Evolutionary conservation across 2,329 filamentous ascomycete species (phyloP), one percentile per base, ranked within the genome.

Genomic region (Trichoderma polysporum): DNA sequence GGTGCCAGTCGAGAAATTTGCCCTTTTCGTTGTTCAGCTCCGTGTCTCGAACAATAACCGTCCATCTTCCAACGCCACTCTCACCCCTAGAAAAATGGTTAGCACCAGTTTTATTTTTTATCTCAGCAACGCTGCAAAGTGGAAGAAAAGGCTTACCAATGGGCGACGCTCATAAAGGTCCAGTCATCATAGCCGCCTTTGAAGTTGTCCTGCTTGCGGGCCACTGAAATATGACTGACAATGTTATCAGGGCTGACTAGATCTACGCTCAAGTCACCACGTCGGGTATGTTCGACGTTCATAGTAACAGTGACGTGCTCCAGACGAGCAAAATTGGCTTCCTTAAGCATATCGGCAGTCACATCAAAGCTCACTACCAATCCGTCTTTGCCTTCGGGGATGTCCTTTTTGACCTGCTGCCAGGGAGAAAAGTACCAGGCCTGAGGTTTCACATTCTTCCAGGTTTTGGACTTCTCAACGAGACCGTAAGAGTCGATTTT

Each of bases 161-260:
- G 95, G 70, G 90, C 94, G 41, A 99, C 95, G 69, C 90, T 96
- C 95, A 99, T 99, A 74, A 99, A 99, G 0, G 94, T 98, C 95
- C 95, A 99, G 79, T 98, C 93, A 41, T 89, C 82, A 76, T 98
- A 99, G 9, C 95, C 95, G 25, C 80, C 79, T 0, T 80, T 76
- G 39, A 85, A 85, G 1, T 85, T 82, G 77, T 99, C 95, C 25
- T 87, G 78, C 68, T 85, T 85, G 70, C 95, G 90, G 1, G 90
- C 83, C 13, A 89, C 91, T 4, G 94, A 91, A 62, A 99, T 87
- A 75, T 97, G 90, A 75, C 93, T 97, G 70, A 93, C 83, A 67
- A 97, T 81, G 10, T 92, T 91, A 35, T 87, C 83, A 0, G 95
- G 95, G 73, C 93, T 97, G 75, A 92, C 87, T 53, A 99, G 83